Conservation (phyloP, 306 rosid genomes). For the Ormosia semicastrata region DNA sequence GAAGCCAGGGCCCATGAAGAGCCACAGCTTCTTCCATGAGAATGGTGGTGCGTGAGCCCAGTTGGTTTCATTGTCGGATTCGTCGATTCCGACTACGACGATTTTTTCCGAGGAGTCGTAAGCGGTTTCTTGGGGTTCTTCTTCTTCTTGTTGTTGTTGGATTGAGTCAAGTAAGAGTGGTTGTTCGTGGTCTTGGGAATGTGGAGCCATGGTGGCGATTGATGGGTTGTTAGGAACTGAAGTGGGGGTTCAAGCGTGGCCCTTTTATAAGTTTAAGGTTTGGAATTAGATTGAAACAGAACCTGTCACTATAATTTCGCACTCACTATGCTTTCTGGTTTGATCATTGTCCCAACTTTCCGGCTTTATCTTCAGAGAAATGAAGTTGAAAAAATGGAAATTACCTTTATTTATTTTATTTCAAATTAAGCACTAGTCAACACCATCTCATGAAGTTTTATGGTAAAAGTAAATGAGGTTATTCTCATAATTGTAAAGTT, state of each 20-base stretch:
- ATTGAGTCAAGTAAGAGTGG: constrained; percentile 39
- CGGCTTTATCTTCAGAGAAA: too few relatives aligned
- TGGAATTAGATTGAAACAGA: too few relatives aligned
- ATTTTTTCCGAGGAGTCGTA: constrained; percentile 70
- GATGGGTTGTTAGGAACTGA: neutral
- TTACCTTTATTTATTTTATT: too few relatives aligned
- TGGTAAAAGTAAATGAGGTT: too few relatives aligned
- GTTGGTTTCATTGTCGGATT: neutral
- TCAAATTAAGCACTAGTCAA: too few relatives aligned
- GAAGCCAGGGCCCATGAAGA: constrained; percentile 93
- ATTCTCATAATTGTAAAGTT: too few relatives aligned
- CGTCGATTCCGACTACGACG: constrained; percentile 56
- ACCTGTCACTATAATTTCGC: neutral
- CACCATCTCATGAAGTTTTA: too few relatives aligned
- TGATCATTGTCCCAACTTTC: too few relatives aligned
- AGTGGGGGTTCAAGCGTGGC: neutral
- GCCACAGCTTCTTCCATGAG: constrained; percentile 96
- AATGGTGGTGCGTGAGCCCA: constrained; percentile 56
- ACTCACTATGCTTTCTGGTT: too few relatives aligned
- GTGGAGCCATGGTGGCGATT: constrained; percentile 19
- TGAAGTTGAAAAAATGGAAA: too few relatives aligned
- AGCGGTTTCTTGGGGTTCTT: constrained; percentile 53
- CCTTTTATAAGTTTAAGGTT: too few relatives aligned
- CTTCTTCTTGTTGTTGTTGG: neutral
- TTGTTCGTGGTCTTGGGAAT: constrained; percentile 27